These are phyloP conservation scores for Camelina hispida DNA, from an alignment of 345 rosid genomes.

Conservation along the genomic window DNA sequence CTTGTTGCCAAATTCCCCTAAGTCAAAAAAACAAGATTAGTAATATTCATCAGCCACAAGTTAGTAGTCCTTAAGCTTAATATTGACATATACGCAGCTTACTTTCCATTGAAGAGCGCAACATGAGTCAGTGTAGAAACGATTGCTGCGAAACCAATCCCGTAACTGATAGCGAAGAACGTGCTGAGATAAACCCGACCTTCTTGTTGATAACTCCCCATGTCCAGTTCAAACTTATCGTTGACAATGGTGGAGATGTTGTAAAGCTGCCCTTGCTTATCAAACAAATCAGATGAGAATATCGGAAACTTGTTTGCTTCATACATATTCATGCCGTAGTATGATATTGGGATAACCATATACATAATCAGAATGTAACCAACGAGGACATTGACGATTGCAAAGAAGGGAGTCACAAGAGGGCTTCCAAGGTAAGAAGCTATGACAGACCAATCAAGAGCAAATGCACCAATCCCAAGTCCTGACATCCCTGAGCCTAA, in stretches of 20 bases:
- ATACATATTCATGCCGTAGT: constrained; percentile 53
- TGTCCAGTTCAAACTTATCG: constrained; percentile 56
- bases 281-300: constrained; percentile 58
- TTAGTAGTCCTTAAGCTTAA: neutral
- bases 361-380: constrained; percentile 52
- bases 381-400: constrained; percentile 50
- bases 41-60: neutral
- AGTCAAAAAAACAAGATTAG: neutral
- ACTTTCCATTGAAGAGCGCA: constrained; percentile 68
- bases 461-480: constrained; percentile 60
- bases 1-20: constrained; percentile 57
- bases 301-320: constrained; percentile 56
- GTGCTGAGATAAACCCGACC: constrained; percentile 56
- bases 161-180: constrained; percentile 59
- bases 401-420: constrained; percentile 63
- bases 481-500: constrained; percentile 64
- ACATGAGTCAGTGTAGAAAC: constrained; percentile 59
- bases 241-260: constrained; percentile 58
- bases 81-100: constrained; percentile 18
- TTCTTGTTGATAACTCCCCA: constrained; percentile 46
- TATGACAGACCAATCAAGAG: constrained; percentile 61
- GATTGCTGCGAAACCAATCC: constrained; percentile 67
- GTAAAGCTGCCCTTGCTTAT: constrained; percentile 50
- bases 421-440: constrained; percentile 67
- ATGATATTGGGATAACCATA: constrained; percentile 49